Base-by-base conservation (phyloP, 2,329 filamentous ascomycete species). In the Talaromyces verruculosus region DNA sequence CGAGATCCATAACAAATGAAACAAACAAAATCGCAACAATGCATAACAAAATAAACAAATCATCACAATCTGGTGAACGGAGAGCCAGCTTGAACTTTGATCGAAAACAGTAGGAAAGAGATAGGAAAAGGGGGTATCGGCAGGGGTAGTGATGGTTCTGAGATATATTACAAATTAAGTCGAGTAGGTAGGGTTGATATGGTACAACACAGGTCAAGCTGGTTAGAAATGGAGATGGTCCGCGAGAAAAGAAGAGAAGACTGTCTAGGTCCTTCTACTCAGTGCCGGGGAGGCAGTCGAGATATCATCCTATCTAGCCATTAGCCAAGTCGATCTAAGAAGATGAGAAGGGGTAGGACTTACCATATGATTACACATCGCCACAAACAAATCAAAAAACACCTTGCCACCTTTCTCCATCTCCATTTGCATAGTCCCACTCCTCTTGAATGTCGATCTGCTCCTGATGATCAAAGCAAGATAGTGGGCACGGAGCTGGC, bases 361-460 rank as follows among this genome's bases (percentile, higher is more conserved):
- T 33, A 60, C 57, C 57, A 97, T 90, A 84, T 97, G 93, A 83
- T 97, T 97, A 85, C 92, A 96, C 90, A 97, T 91, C 75, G 93
- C 93, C 78, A 97, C 93, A 80, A 97, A 98, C 80, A 98, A 85
- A 85, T 97, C 93, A 83, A 98, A 98, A 86, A 95, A 97, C 83
- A 97, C 86, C 85, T 93, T 93, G 82, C 88, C 93, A 79, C 93
- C 93, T 80, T 88, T 88, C 84, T 97, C 92, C 93, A 98, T 97
- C 84, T 97, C 93, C 84, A 91, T 90, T 86, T 97, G 93, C 93
- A 97, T 96, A 80, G 93, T 97, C 82, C 93, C 93, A 84, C 93
- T 97, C 82, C 91, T 89, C 89, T 97, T 97, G 82, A 98, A 97
- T 75, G 92, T 97, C 85, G 93, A 92, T 80, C 94, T 91, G 86